Conservation (phyloP, 106 monocot species). For the Apostasia shenzhenica region DNA sequence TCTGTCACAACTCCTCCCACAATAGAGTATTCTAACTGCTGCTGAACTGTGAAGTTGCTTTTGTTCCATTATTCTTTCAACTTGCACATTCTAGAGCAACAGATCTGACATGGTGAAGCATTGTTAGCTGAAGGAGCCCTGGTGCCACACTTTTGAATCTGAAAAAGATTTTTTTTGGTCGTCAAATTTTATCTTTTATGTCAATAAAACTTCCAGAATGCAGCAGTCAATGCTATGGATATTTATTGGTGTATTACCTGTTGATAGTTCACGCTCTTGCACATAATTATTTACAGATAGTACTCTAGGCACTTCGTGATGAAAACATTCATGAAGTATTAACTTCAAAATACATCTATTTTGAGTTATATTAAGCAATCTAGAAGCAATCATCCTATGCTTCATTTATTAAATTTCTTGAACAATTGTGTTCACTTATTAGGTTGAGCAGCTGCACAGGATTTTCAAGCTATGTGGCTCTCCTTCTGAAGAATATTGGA, state of each 20-base stretch:
- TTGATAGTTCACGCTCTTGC: too few relatives aligned
- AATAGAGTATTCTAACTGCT: neutral
- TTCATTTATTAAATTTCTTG: neutral
- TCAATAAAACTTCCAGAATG: too few relatives aligned
- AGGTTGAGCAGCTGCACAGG: slow-evolving; percentile 11
- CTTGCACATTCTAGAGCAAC: neutral
- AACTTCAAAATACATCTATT: neutral
- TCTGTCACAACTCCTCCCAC: too few relatives aligned
- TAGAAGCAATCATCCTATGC: neutral
- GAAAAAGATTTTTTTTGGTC: too few relatives aligned
- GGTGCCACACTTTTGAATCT: too few relatives aligned
- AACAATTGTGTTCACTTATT: neutral
- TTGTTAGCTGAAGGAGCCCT: too few relatives aligned
- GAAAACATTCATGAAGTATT: neutral
- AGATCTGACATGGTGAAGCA: too few relatives aligned
- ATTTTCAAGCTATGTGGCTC: slow-evolving; percentile 10
- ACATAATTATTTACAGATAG: neutral
- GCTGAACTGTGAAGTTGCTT: neutral
- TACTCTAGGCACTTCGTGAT: neutral
- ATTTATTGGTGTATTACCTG: too few relatives aligned
- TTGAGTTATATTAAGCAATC: neutral
- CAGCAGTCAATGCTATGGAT: too few relatives aligned
- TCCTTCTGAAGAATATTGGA: slow-evolving; percentile 9
- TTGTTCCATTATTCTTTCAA: neutral
- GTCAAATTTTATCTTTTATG: too few relatives aligned